Conservation (phyloP, 805 yeast genomes). For the Ascoidea rubescens region DNA sequence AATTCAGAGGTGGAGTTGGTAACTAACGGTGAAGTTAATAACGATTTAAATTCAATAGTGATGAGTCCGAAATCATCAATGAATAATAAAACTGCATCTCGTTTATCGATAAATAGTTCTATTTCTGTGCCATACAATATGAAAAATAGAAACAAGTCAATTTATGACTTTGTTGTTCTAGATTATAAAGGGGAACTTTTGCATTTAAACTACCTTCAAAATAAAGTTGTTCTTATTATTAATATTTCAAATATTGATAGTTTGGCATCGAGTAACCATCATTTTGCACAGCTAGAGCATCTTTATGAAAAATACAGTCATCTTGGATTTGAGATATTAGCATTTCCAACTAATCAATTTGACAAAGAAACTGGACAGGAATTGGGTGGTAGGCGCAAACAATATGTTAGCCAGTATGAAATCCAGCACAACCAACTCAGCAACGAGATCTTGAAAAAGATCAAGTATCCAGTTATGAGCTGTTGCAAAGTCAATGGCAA, state of each 20-base stretch:
- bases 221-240: not conserved
- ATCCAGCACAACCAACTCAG: slow-evolving; percentile 18
- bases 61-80: not conserved
- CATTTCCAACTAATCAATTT: slow-evolving; percentile 77
- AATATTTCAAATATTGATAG: not conserved
- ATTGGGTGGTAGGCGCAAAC: not conserved
- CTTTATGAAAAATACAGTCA: slow-evolving; percentile 46
- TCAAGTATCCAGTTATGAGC: slow-evolving; percentile 67
- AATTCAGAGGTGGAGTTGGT: not conserved
- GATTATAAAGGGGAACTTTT: not conserved
- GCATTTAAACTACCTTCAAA: not conserved
- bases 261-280: not conserved
- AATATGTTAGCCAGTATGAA: too few relatives aligned
- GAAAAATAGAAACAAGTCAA: too few relatives aligned
- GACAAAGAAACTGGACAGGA: slow-evolving; percentile 19
- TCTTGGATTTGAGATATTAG: slow-evolving; percentile 46
- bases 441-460: slow-evolving; percentile 32
- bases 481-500: slow-evolving; percentile 74
- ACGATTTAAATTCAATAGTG: not conserved
- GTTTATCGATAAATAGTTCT: not conserved
- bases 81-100: not conserved
- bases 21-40: not conserved
- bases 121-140: not conserved
- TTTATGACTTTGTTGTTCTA: not conserved
- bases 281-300: slow-evolving; percentile 29